phyloP scores from a whole-genome alignment of 176 grass and related monocot genomes.

The Microstegium vimineum region DNA sequence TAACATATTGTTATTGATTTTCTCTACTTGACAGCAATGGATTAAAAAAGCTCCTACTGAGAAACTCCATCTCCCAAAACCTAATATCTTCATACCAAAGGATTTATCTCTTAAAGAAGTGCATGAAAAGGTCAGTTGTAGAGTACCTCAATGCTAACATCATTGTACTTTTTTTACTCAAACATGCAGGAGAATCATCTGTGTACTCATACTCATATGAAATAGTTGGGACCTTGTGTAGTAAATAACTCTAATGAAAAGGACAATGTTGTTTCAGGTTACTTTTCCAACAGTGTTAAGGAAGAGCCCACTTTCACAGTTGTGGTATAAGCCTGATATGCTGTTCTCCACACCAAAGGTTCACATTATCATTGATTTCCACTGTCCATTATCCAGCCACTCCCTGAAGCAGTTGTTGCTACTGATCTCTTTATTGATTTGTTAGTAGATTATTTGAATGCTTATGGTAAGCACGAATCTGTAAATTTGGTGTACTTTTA shows the following conservation, averaged over 20 bases:
- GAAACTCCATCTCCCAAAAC: conserved; percentile 72
- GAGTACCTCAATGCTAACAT: neutral
- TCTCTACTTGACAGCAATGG: conserved; percentile 65
- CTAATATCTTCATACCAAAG: conserved; percentile 86
- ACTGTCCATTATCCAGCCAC: conserved; percentile 78
- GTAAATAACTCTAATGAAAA: conserved; percentile 21
- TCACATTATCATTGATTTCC: conserved; percentile 81
- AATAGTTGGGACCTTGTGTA: conserved; percentile 3
- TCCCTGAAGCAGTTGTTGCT: conserved; percentile 72
- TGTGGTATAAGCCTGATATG: conserved; percentile 88
- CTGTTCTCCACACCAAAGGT: conserved; percentile 81
- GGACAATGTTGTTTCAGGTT: conserved; percentile 39
- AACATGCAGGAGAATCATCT: neutral
- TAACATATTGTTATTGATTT: conserved; percentile 21
- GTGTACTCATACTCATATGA: neutral
- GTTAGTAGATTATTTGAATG: conserved; percentile 93
- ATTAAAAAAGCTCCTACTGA: conserved; percentile 78
- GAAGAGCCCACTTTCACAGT: conserved; percentile 63
- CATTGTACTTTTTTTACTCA: neutral
- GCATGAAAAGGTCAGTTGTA: conserved; percentile 59
- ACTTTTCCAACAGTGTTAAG: conserved; percentile 67
- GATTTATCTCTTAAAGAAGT: conserved; percentile 76
- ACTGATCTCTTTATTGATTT: conserved; percentile 59
- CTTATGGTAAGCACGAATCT: conserved; percentile 68
- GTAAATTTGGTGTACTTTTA: neutral